phyloP scores from a whole-genome alignment of 176 grass and related monocot species.

The Ensete ventricosum region DNA sequence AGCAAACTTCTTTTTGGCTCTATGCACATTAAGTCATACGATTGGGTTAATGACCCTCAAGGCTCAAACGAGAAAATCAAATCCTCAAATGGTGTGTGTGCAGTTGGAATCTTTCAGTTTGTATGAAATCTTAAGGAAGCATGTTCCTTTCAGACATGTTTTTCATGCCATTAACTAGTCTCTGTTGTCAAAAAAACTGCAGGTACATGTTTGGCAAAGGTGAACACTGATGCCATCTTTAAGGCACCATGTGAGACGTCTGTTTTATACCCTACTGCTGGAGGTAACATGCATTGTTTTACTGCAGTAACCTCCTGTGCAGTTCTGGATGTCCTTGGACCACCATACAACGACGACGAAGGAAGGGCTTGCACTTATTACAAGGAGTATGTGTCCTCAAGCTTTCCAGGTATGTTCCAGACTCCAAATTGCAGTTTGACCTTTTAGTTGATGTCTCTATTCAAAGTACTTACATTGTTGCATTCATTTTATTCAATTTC shows the following conservation, averaged over 20 bases:
- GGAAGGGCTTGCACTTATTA: conserved; percentile 52
- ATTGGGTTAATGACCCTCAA: conserved; percentile 36
- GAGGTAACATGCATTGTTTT: conserved; percentile 69
- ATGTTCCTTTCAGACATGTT: neutral
- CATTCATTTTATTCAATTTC: neutral
- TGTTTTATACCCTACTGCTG: conserved; percentile 41
- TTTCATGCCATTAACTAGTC: neutral
- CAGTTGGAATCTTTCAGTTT: neutral
- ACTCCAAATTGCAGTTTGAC: neutral
- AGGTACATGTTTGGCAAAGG: conserved; percentile 42
- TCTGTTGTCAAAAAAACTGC: conserved; percentile 5
- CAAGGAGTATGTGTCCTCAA: conserved; percentile 25
- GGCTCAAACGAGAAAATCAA: conserved; percentile 13
- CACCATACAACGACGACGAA: conserved; percentile 45
- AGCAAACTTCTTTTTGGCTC: conserved; percentile 65
- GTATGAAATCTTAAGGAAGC: neutral
- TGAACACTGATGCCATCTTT: conserved; percentile 42
- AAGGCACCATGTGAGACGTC: conserved; percentile 50
- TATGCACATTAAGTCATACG: conserved; percentile 63
- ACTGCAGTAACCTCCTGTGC: conserved; percentile 51
- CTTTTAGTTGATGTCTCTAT: neutral
- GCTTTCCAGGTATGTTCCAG: conserved; percentile 33
- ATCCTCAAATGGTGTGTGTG: neutral
- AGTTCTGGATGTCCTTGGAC: conserved; percentile 54
- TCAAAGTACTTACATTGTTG: neutral